phyloP scores from a whole-genome alignment of 2,329 filamentous ascomycete species.

The Sporothrix protearum region DNA sequence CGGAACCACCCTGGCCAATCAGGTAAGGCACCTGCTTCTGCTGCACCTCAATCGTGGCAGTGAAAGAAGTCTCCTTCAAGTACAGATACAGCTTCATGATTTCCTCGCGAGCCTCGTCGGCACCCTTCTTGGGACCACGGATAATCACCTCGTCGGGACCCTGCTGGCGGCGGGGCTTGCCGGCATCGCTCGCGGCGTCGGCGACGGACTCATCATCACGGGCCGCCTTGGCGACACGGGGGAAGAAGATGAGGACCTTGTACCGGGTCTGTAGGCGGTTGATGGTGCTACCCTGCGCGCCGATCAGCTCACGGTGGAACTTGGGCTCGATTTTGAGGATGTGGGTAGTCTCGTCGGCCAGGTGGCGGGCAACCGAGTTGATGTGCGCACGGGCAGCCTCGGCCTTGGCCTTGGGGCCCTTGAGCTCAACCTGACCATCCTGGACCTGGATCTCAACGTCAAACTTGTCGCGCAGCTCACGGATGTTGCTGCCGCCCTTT shows the following conservation, averaged over 20 bases:
- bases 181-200: conserved; percentile 66
- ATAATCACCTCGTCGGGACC: conserved; percentile 84
- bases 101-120: conserved; percentile 87
- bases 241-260: conserved; percentile 94
- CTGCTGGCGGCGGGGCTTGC: conserved; percentile 66
- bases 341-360: conserved; percentile 88
- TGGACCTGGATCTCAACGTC: conserved; percentile 81
- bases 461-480: conserved; percentile 62
- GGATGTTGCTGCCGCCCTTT: conserved; percentile 64
- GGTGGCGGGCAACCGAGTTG: conserved; percentile 68
- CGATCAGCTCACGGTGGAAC: conserved; percentile 92
- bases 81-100: conserved; percentile 85
- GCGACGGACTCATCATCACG: conserved; percentile 67
- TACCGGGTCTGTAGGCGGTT: conserved; percentile 90
- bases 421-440: conserved; percentile 91
- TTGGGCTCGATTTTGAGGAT: conserved; percentile 86
- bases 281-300: conserved; percentile 80
- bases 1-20: conserved; percentile 84
- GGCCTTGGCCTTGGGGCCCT: conserved; percentile 91
- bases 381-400: conserved; percentile 84
- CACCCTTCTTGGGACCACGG: conserved; percentile 87
- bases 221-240: conserved; percentile 59
- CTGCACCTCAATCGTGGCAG: conserved; percentile 75
- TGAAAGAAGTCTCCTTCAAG: conserved; percentile 80
- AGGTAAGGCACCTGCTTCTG: conserved; percentile 90